A percentile compares a stretch with the other conserved stretches of the same genome.
These are phyloP conservation scores for Cytospora piceicola DNA, from an alignment of 2,329 filamentous ascomycete genomes.

Conservation along the genomic window DNA sequence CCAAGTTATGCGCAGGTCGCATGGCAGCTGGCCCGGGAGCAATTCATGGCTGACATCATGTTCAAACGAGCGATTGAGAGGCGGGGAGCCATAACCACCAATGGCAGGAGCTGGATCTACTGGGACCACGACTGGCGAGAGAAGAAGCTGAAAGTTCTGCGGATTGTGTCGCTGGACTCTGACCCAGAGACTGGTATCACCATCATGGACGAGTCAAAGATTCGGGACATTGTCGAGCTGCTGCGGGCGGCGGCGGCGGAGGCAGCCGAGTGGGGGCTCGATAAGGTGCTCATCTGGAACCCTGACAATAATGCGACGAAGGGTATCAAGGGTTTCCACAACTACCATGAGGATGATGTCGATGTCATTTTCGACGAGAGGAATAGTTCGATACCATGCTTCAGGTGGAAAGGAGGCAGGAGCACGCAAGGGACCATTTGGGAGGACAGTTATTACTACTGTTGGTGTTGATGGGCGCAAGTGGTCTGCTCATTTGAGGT, in stretches of 20 bases:
- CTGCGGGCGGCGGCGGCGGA: slow-evolving; percentile 42
- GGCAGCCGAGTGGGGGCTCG: slow-evolving; percentile 39
- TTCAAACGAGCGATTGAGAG: slow-evolving; percentile 29
- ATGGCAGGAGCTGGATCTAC: slow-evolving; percentile 39
- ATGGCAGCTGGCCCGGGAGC: slow-evolving; percentile 42
- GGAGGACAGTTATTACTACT: slow-evolving; percentile 40
- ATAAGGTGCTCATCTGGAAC: slow-evolving; percentile 44
- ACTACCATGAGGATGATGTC: slow-evolving; percentile 44
- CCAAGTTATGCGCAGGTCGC: slow-evolving; percentile 38
- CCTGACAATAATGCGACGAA: slow-evolving; percentile 38
- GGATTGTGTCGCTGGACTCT: slow-evolving; percentile 33
- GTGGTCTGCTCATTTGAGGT: background rate
- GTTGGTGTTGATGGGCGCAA: slow-evolving; percentile 33
- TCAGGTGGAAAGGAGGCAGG: slow-evolving; percentile 43
- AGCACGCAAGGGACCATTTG: slow-evolving; percentile 35
- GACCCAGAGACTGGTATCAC: slow-evolving; percentile 25
- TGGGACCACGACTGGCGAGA: slow-evolving; percentile 44
- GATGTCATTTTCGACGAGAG: slow-evolving; percentile 40
- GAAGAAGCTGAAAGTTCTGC: slow-evolving; percentile 39
- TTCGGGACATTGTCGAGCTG: slow-evolving; percentile 36
- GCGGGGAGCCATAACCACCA: slow-evolving; percentile 36
- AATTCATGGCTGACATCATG: slow-evolving; percentile 36
- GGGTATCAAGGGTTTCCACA: slow-evolving; percentile 39
- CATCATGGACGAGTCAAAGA: slow-evolving; percentile 32
- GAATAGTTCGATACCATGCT: slow-evolving; percentile 38